Evolutionary conservation across 441 rosid species (phyloP), one percentile per base, ranked within the genome.

Genomic region (Aleurites moluccanus): DNA sequence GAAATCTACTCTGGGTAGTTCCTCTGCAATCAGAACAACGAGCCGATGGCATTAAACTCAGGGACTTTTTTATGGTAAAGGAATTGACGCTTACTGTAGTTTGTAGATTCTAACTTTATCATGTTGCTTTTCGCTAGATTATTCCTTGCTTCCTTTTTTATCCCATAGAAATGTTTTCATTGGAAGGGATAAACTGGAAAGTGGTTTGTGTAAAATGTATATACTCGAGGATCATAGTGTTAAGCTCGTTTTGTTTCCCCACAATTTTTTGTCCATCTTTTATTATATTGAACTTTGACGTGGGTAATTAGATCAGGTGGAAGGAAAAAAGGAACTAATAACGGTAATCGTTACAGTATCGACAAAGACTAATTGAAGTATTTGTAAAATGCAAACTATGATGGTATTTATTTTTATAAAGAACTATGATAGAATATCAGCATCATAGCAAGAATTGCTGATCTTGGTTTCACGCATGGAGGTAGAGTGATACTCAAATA

Each of bases 31-130:
- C 21, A 90, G 78, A 76, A 75, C 83, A 59, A 44, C 71, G 28
- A 87, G 82, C 76, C 72, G 82, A 66, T 81, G 87, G 88, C 84
- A 77, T 52, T 88, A 85, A 86, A 55, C 3, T 65, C 33, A 30
- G 65, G 38, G 52, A 60, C 10, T 70, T 60, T 35, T 64, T 13
- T 77, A 74, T 49, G 73, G 70, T 71, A 64, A 62, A 72, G 64
- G 78, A 71, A 73, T 77, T 61, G 67, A 70, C 67, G 33, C 30
- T 49, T 49, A 35, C 45, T 62, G n/a, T 78, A 73, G 76, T 64
- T 55, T 73, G 77, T 74, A 73, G 40, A 69, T 80, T 63, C 67
- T 77, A 44, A 50, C 75, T 21, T 61, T 15, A 6, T n/a, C 61
- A 49, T 72, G 38, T 44, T 50, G 63, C 30, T 33, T 35, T 30